Evolutionary conservation across 192 early-diverging fungal genomes (phyloP).

Genomic region (Coemansia sp.): DNA sequence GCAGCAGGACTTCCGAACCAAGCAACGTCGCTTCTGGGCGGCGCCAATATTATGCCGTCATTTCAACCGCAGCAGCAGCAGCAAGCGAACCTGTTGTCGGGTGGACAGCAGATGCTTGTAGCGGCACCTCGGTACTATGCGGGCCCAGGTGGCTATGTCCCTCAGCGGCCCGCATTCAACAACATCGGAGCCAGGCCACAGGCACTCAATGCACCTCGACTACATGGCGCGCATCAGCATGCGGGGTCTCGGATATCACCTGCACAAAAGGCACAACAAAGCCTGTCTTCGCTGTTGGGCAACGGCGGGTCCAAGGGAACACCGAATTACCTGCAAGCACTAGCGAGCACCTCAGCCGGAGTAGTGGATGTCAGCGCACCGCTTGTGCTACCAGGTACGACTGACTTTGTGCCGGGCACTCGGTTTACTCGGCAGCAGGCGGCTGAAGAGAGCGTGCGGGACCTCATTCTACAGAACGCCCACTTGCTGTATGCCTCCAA

Average conservation of each 20-base stretch:
- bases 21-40: slow-evolving; percentile 5
- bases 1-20: neutral
- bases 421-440: slow-evolving; percentile 26
- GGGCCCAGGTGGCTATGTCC: neutral
- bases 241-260: neutral
- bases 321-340: neutral
- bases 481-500: slow-evolving; percentile 61
- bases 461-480: slow-evolving; percentile 61
- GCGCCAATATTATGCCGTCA: neutral
- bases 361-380: neutral
- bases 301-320: neutral
- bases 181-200: slow-evolving; percentile 1
- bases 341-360: slow-evolving; percentile 2
- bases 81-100: neutral
- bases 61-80: slow-evolving; percentile 15
- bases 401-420: slow-evolving; percentile 44
- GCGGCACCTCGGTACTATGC: neutral
- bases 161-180: neutral
- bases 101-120: slow-evolving; percentile 1
- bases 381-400: neutral
- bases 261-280: slow-evolving; percentile 2
- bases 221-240: slow-evolving; percentile 13
- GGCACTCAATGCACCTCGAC: slow-evolving; percentile 4
- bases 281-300: neutral
- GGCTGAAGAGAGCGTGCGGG: slow-evolving; percentile 41